phyloP scores from a whole-genome alignment of 495 filamentous ascomycete species.

The Trichoderma reesei region DNA sequence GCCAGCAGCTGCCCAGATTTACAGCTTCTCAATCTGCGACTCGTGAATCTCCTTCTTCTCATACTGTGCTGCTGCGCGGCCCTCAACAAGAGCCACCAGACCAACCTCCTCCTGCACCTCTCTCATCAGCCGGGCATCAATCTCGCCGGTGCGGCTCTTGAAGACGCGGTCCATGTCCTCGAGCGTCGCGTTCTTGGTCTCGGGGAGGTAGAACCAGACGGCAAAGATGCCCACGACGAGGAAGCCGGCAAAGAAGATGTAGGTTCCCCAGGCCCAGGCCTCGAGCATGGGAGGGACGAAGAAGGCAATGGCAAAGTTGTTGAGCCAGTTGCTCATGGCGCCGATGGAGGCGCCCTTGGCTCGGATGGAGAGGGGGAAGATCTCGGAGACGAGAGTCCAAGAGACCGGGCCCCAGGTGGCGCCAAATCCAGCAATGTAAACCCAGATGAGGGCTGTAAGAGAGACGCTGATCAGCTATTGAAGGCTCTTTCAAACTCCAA shows the following conservation, averaged over 20 bases:
- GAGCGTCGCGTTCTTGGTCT: constrained; percentile 26
- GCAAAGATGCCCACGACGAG: constrained; percentile 15
- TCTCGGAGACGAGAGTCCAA: constrained; percentile 55
- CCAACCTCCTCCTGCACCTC: constrained; percentile 16
- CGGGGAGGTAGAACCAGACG: constrained; percentile 21
- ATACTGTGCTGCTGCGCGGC: background rate
- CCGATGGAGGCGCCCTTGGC: constrained; percentile 34
- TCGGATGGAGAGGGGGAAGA: constrained; percentile 54
- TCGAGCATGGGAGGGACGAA: background rate
- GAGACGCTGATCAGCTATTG: background rate
- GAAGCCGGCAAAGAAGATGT: constrained; percentile 23
- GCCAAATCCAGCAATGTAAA: constrained; percentile 31
- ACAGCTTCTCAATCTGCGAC: background rate
- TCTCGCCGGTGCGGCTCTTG: constrained; percentile 27
- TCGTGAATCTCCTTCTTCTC: constrained; percentile 4
- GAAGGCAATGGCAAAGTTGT: constrained; percentile 6
- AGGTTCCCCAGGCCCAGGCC: constrained; percentile 17
- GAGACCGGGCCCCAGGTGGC: constrained; percentile 35
- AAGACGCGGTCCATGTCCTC: constrained; percentile 37
- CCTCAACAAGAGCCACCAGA: constrained; percentile 11
- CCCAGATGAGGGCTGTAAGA: constrained; percentile 42
- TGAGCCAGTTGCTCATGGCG: constrained; percentile 16
- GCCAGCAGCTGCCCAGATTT: background rate
- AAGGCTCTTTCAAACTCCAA: background rate
- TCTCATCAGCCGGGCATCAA: constrained; percentile 22